phyloP scores from a whole-genome alignment of 148 eudicot species.

The Rhododendron simsii region DNA sequence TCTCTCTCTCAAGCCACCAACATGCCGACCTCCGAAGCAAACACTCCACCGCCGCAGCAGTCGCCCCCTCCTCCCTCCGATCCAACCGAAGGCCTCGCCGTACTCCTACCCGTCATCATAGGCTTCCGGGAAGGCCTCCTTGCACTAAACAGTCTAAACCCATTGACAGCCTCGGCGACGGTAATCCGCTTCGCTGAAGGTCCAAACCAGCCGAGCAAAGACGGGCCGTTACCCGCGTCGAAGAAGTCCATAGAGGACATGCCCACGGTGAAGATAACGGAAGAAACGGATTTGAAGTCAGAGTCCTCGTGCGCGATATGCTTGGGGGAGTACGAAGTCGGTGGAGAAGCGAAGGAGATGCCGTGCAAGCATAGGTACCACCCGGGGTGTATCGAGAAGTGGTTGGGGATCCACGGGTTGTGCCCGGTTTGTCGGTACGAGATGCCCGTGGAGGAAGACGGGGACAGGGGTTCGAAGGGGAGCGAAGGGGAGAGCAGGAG shows the following conservation, averaged over 20 bases:
- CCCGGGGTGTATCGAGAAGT: slow-evolving; percentile 29
- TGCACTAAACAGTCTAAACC: too few relatives aligned
- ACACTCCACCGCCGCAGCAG: background rate
- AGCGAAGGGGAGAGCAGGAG: slow-evolving; percentile 3
- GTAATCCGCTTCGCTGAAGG: slow-evolving; percentile 10
- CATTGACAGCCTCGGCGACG: background rate
- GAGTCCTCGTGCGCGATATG: slow-evolving; percentile 33
- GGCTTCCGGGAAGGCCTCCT: background rate
- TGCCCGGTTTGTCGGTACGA: slow-evolving; percentile 40
- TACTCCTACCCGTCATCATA: background rate
- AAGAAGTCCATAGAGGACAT: slow-evolving; percentile 32
- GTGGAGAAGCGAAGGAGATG: slow-evolving; percentile 37
- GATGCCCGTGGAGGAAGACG: slow-evolving; percentile 28
- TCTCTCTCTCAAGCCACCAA: too few relatives aligned
- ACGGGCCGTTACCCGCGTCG: slow-evolving; percentile 30
- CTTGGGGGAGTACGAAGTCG: slow-evolving; percentile 25
- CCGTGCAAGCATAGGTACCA: slow-evolving; percentile 39
- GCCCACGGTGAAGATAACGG: slow-evolving; percentile 17
- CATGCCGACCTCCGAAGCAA: background rate
- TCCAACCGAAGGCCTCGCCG: background rate
- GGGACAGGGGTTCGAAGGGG: background rate
- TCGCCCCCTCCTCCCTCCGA: background rate
- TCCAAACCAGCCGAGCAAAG: slow-evolving; percentile 7
- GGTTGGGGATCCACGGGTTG: slow-evolving; percentile 37
- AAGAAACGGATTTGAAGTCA: slow-evolving; percentile 9